These are phyloP conservation scores for Urochloa ruziziensis DNA, from an alignment of 176 grass and related monocot species.

Conservation along the genomic window DNA sequence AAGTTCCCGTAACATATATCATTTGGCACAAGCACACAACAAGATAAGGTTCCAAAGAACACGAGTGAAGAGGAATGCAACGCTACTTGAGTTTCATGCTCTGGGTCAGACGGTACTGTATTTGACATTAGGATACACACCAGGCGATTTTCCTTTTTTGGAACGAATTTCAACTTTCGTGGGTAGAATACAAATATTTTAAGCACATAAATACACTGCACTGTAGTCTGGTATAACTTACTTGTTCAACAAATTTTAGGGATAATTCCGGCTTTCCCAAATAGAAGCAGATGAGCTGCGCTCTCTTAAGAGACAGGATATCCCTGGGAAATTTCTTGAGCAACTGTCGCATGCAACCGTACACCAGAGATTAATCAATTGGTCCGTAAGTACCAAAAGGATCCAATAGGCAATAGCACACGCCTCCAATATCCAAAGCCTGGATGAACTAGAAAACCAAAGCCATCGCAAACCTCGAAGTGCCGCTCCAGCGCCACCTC, in stretches of 20 bases:
- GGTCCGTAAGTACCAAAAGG: not conserved
- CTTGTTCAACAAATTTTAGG: slow-evolving; percentile 58
- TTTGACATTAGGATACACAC: too few species aligned
- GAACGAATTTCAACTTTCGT: not conserved
- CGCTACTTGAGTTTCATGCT: not conserved
- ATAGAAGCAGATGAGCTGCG: slow-evolving; percentile 60
- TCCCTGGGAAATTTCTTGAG: slow-evolving; percentile 65
- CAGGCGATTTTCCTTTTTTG: not conserved
- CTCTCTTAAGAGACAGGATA: slow-evolving; percentile 63
- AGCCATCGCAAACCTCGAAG: slow-evolving; percentile 42
- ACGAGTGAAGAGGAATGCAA: not conserved
- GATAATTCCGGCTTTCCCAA: slow-evolving; percentile 48
- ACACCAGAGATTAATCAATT: not conserved
- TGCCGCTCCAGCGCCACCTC: slow-evolving; percentile 40
- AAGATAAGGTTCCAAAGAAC: not conserved
- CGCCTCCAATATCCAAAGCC: not conserved
- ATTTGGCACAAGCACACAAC: not conserved
- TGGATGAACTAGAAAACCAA: not conserved
- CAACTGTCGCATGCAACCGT: slow-evolving; percentile 28
- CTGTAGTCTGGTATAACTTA: not conserved
- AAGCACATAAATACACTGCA: not conserved
- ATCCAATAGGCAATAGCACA: not conserved
- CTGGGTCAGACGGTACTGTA: not conserved
- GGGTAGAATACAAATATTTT: not conserved
- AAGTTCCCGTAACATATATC: not conserved